Base-by-base conservation (phyloP, 169 alveolate genomes). In the Cryptosporidium viatorum region DNA sequence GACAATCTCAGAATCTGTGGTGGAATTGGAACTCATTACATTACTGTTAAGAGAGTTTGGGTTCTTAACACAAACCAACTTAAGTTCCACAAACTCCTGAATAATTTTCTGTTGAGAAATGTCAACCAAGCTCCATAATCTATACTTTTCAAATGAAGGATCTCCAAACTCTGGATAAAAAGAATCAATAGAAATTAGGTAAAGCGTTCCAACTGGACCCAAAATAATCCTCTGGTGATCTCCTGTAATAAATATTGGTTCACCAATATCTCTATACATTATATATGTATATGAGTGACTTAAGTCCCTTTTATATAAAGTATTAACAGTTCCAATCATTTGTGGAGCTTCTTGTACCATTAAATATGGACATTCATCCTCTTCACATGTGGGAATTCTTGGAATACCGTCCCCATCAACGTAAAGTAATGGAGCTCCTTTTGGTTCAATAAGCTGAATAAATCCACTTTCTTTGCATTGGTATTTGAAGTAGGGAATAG, bases 321-420 rank as follows among this genome's bases (percentile, higher is more conserved):
- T 73, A 58, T 73, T 73, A 3, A 73, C 86, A 2, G 86, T 48
- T 21, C 71, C 71, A 35, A 73, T 52, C 45, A 73, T 21, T 26
- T 73, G 86, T 10, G 86, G 86, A 35, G 86, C 86, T 12, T 73
- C 71, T 31, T 73, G 62, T 55, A 58, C 55, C 52, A 73, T 73
- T 18, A 73, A 31, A 55, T 55, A 73, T 37, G 86, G 86, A 16
- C 86, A 73, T 18, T 73, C 71, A 35, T 73, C 86, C 37, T 73
- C 86, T 21, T 73, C 86, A 51, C 86, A 73, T 1, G 52, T n/a
- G 18, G 86, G 86, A 12, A 73, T 73, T 37, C 86, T 52, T 21
- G 86, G 86, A 29, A 73, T 51, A 33, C 86, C 86, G n/a, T 73
- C 86, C 3, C 86, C 86, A 55, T 73, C 86, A 29, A 73, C 86